Conservation (phyloP, 176 grass and related monocot species). For the maize (Zea mays) region Zm-B73-REFERENCE-NAM-5.0 NC_050096.1:55476501-55477000, state of each 20-base stretch:
- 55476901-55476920: conserved; percentile 14
- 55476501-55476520: conserved; percentile 89
- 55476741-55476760: conserved; percentile 84
- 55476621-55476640: conserved; percentile 74
- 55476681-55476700: conserved; percentile 99
- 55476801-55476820: conserved; percentile 9
- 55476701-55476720: conserved; percentile 90
- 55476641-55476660: conserved; percentile 94
- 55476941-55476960: background rate
- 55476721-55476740: conserved; percentile 97
- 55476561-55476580: background rate
- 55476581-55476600: conserved; percentile 32
- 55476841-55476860: background rate
- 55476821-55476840: background rate
- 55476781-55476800: conserved; percentile 29
- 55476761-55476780: conserved; percentile 22
- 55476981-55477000: background rate
- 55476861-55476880: background rate
- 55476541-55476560: conserved; percentile 8
- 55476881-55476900: background rate
- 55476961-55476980: conserved; percentile 6
- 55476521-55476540: conserved; percentile 55
- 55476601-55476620: conserved; percentile 23
- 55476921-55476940: background rate
- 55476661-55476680: conserved; percentile 96